Base-by-base conservation (phyloP, 1,139 yeast genomes). In the Yamadazyma diddensiae region DNA sequence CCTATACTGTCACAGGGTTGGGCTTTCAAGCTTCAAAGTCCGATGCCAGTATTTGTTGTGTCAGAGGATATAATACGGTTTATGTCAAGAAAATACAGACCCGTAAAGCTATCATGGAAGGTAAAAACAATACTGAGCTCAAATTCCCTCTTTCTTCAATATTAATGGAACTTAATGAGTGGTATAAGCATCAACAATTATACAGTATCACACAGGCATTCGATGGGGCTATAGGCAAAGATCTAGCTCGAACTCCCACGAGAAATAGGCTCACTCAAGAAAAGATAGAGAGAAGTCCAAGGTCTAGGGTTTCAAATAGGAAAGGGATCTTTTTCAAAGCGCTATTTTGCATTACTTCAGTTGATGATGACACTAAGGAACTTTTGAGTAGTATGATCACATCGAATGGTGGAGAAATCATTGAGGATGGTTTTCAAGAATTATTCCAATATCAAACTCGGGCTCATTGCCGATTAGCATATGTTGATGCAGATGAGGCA, bases 11-110 rank as follows among this genome's bases (percentile, higher is more conserved):
- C 1, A 60, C 70, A 2, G 83, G 80, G 0, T 51, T 80, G 29
- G 37, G 50, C 10, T 33, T 31, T 6, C 46, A 47, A 2, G 47
- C 47, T 3, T 33, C 46, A 1, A 38, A 33, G 14, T 30, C 36
- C 10, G 36, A 45, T 0, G 28, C 37, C n/a, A 38, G 46, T 0
- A 66, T 79, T 5, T 52, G 61, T 26, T 79, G 86, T 46, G 61
- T 78, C 35, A 55, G 86, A 45, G 87, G 87, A 0, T 80, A 62
- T 47, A 78, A 78, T 49, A 52, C 64, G 3, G 68, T 76, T 2
- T 50, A 62, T 39, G 51, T 71, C 12, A 39, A 34, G 20, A 45
- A 41, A 38, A 34, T 34, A 15, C 43, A 33, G 20, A 34, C 38
- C 18, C 39, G 29, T 29, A 24, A 25, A 15, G 7, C 29, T 7